Evolutionary conservation across 2,329 filamentous ascomycete species (phyloP).

Genomic region (Cordyceps pruinosa): DNA sequence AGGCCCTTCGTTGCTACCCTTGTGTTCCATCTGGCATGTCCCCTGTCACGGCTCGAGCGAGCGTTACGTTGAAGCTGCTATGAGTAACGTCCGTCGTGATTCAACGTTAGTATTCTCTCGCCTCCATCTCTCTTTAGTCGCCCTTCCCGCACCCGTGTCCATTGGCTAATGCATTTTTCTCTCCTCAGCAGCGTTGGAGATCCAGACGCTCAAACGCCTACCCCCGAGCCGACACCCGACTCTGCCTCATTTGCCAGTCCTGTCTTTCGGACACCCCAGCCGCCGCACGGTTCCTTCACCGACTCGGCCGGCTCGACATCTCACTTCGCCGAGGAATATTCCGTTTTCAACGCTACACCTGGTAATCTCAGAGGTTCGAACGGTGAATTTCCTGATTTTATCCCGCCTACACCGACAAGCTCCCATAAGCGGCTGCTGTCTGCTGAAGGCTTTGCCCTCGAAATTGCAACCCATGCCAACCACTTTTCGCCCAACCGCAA

Average conservation of each 20-base stretch:
- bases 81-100: constrained; percentile 54
- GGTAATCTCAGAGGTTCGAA: constrained; percentile 46
- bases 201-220: constrained; percentile 54
- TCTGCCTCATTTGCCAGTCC: constrained; percentile 47
- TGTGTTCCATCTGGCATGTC: constrained; percentile 9
- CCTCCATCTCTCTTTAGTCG: background rate
- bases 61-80: constrained; percentile 40
- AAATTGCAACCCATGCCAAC: constrained; percentile 55
- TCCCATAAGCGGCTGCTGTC: constrained; percentile 46
- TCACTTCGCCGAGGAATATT: constrained; percentile 58
- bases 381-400: constrained; percentile 39
- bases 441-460: constrained; percentile 39
- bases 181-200: constrained; percentile 50
- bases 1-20: background rate
- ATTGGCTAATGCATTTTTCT: constrained; percentile 27
- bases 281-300: constrained; percentile 39
- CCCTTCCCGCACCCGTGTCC: background rate
- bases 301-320: constrained; percentile 51
- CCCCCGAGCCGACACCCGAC: constrained; percentile 51
- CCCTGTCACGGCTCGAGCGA: constrained; percentile 1
- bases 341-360: constrained; percentile 58
- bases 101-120: constrained; percentile 35
- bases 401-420: constrained; percentile 29
- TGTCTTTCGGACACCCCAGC: constrained; percentile 50
- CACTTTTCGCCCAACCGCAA: constrained; percentile 49